phyloP scores from a whole-genome alignment of 352 stramenopile genomes.

The Phytophthora kernoviae region DNA sequence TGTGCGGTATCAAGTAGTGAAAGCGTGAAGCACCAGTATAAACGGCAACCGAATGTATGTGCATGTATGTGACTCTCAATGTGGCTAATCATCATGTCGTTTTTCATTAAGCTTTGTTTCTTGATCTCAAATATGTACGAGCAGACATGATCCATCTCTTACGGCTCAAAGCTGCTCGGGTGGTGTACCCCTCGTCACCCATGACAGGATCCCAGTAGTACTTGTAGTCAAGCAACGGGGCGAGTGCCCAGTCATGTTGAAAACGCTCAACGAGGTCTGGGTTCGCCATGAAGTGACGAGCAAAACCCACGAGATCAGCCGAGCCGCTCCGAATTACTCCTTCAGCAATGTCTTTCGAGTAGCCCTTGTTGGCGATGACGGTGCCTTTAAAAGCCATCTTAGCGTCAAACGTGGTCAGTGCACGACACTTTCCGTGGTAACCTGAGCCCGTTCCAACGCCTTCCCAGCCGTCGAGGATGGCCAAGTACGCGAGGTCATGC shows the following conservation, averaged over 20 bases:
- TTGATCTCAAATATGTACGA: too few species aligned
- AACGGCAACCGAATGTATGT: too few species aligned
- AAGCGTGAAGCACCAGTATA: neutral
- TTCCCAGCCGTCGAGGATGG: constrained; percentile 34
- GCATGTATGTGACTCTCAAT: too few species aligned
- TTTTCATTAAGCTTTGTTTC: too few species aligned
- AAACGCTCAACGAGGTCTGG: constrained; percentile 47
- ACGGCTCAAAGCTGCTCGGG: constrained; percentile 8
- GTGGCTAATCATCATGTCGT: too few species aligned
- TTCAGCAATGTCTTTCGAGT: constrained; percentile 35
- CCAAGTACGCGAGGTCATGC: constrained; percentile 31
- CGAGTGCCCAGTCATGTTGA: constrained; percentile 24
- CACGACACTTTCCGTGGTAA: constrained; percentile 36
- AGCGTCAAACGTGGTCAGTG: constrained; percentile 30
- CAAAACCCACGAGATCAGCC: constrained; percentile 47
- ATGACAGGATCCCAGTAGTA: constrained; percentile 30
- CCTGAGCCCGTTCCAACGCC: constrained; percentile 26
- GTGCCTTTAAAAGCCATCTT: constrained; percentile 35
- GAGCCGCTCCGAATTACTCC: constrained; percentile 28
- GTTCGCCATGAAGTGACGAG: constrained; percentile 45
- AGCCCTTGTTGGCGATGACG: constrained; percentile 38
- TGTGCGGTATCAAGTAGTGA: too few species aligned
- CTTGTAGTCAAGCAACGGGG: constrained; percentile 24
- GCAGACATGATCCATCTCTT: neutral
- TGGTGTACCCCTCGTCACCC: constrained; percentile 29